Percentiles rank a stretch among this genome's conserved stretches.
These are phyloP conservation scores for Aspergillus steynii DNA, from an alignment of 495 filamentous ascomycete species.

Conservation along the genomic window DNA sequence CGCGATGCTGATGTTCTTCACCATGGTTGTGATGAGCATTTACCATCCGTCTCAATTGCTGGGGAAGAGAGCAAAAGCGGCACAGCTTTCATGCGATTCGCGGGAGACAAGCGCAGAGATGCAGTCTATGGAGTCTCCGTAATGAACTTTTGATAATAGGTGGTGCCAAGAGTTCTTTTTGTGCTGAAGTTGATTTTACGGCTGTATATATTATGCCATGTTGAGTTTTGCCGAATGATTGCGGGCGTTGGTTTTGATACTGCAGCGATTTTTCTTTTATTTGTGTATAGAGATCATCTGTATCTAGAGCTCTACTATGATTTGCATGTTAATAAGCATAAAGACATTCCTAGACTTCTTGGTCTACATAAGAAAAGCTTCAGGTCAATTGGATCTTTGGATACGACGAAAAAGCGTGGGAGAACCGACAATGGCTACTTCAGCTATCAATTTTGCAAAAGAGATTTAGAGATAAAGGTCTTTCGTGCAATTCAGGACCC, in stretches of 20 bases:
- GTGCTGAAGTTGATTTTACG: no score
- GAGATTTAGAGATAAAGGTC: no score
- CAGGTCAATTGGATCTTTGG: background rate
- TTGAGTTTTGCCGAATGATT: no score
- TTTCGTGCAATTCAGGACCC: no score
- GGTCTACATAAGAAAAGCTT: no score
- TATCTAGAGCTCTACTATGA: background rate
- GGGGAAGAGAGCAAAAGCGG: background rate
- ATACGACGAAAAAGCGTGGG: background rate
- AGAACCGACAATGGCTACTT: background rate
- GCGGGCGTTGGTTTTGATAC: no score
- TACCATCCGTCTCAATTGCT: constrained; percentile 19
- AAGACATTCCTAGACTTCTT: no score
- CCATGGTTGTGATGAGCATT: constrained; percentile 50
- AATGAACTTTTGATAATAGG: background rate
- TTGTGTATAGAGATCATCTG: background rate
- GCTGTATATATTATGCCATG: no score
- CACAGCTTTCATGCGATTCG: background rate
- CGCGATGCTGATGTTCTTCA: constrained; percentile 52
- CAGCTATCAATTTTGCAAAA: background rate
- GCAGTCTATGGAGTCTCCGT: background rate
- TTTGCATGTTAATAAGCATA: background rate
- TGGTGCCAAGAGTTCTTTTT: no score
- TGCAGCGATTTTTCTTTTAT: background rate
- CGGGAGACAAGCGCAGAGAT: background rate